These are phyloP conservation scores for Mycena floridula DNA, from an alignment of 768 basidiomycete species.

Conservation along the genomic window DNA sequence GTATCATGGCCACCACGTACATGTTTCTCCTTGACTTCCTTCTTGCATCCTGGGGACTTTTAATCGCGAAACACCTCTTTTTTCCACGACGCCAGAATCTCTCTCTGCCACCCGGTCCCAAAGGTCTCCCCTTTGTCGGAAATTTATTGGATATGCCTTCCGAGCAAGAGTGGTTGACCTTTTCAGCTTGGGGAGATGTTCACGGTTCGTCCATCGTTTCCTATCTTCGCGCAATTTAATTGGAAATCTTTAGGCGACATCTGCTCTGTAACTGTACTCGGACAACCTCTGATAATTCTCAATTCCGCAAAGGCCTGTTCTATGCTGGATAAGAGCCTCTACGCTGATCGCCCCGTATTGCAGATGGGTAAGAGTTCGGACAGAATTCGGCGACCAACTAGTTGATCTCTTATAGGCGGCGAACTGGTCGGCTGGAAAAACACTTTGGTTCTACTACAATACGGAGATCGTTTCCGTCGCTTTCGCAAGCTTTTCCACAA, in stretches of 20 bases:
- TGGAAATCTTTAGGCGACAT: constrained; percentile 43
- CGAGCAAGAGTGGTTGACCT: constrained; percentile 44
- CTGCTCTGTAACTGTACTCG: constrained; percentile 51
- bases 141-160: constrained; percentile 48
- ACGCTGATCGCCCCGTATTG: constrained; percentile 58
- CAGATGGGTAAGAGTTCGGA: constrained; percentile 10
- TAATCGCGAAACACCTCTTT: constrained; percentile 27
- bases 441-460: constrained; percentile 48
- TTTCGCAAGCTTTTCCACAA: constrained; percentile 48
- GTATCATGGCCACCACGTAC: neutral
- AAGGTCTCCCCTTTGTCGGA: constrained; percentile 39
- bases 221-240: neutral
- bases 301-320: constrained; percentile 49
- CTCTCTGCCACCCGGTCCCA: constrained; percentile 46
- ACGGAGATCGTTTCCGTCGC: constrained; percentile 49
- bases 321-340: constrained; percentile 59
- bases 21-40: constrained; percentile 23
- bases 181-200: constrained; percentile 44
- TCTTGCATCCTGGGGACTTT: constrained; percentile 26
- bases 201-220: constrained; percentile 32
- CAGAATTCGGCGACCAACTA: neutral
- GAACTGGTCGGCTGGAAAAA: constrained; percentile 56
- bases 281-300: constrained; percentile 52
- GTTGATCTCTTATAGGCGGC: constrained; percentile 25
- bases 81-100: constrained; percentile 8